Evolutionary conservation across 352 stramenopile genomes (phyloP).

Genomic region (Blastocystis sp.): DNA sequence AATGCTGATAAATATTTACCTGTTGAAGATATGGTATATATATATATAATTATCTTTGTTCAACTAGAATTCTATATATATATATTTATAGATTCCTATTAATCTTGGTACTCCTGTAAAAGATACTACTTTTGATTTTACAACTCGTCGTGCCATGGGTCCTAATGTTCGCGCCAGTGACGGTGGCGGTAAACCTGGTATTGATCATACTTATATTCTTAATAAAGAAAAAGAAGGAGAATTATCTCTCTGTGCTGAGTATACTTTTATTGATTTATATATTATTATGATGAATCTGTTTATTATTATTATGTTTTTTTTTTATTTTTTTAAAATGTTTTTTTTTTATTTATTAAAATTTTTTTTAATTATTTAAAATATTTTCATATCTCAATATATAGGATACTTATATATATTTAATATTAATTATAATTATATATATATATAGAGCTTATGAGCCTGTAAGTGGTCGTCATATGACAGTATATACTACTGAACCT

Average conservation of each 20-base stretch:
- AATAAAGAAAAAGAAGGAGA: constrained; percentile 7
- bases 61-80: too few species aligned
- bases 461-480: constrained; percentile 11
- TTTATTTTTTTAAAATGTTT: too few species aligned
- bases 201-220: constrained; percentile 38
- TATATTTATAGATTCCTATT: constrained; percentile 37
- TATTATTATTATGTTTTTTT: too few species aligned
- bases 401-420: too few species aligned
- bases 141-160: neutral
- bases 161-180: constrained; percentile 21
- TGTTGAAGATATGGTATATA: neutral
- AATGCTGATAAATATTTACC: constrained; percentile 37
- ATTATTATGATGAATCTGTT: too few species aligned
- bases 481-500: constrained; percentile 37
- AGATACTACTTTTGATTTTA: constrained; percentile 38
- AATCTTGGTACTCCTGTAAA: constrained; percentile 15
- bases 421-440: too few species aligned
- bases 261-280: too few species aligned
- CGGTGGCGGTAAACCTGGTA: constrained; percentile 36
- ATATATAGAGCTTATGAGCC: neutral
- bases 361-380: too few species aligned
- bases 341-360: too few species aligned
- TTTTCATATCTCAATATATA: too few species aligned
- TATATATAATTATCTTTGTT: too few species aligned
- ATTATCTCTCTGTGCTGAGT: neutral